Conservation (phyloP, 352 stramenopile species). For the Plasmopara halstedii region DNA sequence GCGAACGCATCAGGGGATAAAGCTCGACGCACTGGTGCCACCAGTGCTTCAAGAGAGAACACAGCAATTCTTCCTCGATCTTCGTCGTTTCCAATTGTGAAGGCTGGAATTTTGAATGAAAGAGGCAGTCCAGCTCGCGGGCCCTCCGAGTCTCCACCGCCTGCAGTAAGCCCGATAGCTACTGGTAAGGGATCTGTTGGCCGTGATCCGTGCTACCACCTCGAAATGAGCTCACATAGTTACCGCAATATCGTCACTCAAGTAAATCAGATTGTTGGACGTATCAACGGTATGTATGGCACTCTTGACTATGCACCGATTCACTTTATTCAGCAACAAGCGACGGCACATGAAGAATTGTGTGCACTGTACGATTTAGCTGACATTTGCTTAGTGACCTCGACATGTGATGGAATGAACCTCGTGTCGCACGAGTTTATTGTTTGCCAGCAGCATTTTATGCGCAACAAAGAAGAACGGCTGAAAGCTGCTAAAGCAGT, state of each 20-base stretch:
- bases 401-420: constrained; percentile 87
- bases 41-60: constrained; percentile 5
- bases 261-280: constrained; percentile 84
- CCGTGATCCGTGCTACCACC: constrained; percentile 41
- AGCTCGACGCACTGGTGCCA: constrained; percentile 8
- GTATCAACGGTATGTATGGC: constrained; percentile 85
- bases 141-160: constrained; percentile 17
- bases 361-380: constrained; percentile 85
- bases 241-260: constrained; percentile 66
- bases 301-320: constrained; percentile 86
- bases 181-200: constrained; percentile 19
- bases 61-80: constrained; percentile 12
- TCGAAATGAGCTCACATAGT: constrained; percentile 74
- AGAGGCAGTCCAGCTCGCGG: constrained; percentile 27
- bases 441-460: constrained; percentile 81
- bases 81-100: constrained; percentile 19
- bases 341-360: constrained; percentile 75
- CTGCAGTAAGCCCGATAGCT: constrained; percentile 12
- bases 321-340: constrained; percentile 84
- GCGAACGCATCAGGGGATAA: constrained; percentile 10
- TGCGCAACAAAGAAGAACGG: constrained; percentile 64
- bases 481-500: constrained; percentile 33
- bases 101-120: constrained; percentile 4
- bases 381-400: constrained; percentile 86
- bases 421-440: constrained; percentile 87